phyloP scores from a whole-genome alignment of 1,284 basidiomycete genomes.

The Cronartium ribicola region DNA sequence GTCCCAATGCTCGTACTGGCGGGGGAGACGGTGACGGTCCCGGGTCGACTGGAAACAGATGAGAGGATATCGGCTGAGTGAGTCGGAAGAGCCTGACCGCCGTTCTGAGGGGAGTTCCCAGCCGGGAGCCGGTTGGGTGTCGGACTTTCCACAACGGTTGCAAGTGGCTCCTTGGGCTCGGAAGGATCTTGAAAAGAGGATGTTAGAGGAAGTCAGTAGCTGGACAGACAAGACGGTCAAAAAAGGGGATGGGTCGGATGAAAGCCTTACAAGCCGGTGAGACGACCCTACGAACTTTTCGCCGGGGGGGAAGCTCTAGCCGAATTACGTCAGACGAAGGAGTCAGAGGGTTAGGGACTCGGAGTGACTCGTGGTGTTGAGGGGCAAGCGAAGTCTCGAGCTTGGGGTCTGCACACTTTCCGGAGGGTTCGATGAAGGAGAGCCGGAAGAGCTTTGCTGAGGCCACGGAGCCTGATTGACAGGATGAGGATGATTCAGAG shows the following conservation, averaged over 20 bases:
- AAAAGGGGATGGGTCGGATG: background rate
- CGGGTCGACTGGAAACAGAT: too few relatives aligned
- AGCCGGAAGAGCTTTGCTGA: background rate
- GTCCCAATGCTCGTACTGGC: background rate
- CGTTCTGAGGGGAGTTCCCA: too few relatives aligned
- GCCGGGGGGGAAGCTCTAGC: slow-evolving; percentile 1
- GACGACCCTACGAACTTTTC: background rate
- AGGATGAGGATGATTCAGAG: background rate
- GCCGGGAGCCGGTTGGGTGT: background rate
- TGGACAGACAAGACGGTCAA: too few relatives aligned
- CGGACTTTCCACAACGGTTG: slow-evolving; percentile 1
- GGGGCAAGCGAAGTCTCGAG: background rate
- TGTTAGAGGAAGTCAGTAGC: background rate
- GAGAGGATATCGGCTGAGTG: too few relatives aligned
- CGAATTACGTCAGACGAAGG: background rate
- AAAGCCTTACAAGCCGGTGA: background rate
- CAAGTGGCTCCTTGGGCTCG: background rate
- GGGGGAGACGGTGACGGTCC: too few relatives aligned
- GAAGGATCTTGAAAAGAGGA: background rate
- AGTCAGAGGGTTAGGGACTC: too few relatives aligned
- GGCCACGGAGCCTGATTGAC: background rate
- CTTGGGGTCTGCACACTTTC: background rate
- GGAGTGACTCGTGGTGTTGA: too few relatives aligned
- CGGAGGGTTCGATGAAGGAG: background rate
- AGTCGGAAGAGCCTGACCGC: too few relatives aligned